Evolutionary conservation across 441 rosid species (phyloP), one percentile per base, ranked within the genome.

Genomic region (Pelargonium cotyledonis): DNA sequence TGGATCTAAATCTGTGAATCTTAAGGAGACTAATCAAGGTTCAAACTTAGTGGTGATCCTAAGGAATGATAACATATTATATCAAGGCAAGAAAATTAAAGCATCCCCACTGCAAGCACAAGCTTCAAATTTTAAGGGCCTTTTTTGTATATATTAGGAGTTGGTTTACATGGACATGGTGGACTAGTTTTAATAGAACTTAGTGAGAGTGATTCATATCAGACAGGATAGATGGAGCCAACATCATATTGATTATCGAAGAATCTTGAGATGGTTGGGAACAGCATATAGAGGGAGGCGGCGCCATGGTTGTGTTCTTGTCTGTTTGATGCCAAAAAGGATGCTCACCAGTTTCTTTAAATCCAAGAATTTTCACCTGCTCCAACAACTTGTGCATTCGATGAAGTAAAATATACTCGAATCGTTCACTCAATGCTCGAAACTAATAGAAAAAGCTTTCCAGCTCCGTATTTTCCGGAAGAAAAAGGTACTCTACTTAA

Each of bases 211-310:
- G 62, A 14, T 18, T 18, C 62, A 57, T 57, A 57, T 57, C 29
- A 19, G 62, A 57, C 62, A 18, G 29, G 29, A 57, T 26, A 57
- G 62, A 57, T 57, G 62, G 61, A 55, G 23, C 61, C 61, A 55
- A 18, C 61, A 49, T 49, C 6, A 49, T 40, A 40, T 40, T 40
- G 43, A 40, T 40, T 40, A 40, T 6, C 7, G 43, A 40, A 40
- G 43, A 40, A 40, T 40, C 43, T 40, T 40, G 43, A 40, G 43
- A 40, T 40, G 43, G 43, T 40, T 40, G 43, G 43, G 43, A 40
- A 40, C 43, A 40, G 7, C 43, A 9, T 7, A 7, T 40, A 40
- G 43, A 40, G 43, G 43, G 43, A 40, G 43, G 43, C 43, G 43
- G 43, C 43, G 43, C 43, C 43, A 8, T 40, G 43, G 43, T 12